Conservation (phyloP, 257 asterid genomes). For the Primulina tabacum region DNA sequence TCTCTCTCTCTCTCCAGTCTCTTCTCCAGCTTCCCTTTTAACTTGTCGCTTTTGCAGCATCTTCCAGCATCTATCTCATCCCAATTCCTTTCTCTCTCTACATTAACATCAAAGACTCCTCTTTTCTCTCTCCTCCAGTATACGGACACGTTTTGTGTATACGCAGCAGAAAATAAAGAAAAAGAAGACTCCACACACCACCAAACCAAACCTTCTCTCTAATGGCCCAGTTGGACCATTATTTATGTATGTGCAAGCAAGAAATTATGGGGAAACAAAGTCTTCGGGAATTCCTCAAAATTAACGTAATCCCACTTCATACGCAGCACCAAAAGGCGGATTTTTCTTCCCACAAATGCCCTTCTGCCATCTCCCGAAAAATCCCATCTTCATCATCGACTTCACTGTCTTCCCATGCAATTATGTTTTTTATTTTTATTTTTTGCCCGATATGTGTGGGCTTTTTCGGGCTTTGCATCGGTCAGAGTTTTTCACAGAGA, state of each 20-base stretch:
- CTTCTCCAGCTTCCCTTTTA: slow-evolving; percentile 23
- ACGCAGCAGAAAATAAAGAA: slow-evolving; percentile 26
- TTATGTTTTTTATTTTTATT: slow-evolving; percentile 26
- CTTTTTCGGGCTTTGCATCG: slow-evolving; percentile 80
- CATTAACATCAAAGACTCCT: slow-evolving; percentile 11
- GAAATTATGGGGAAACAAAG: slow-evolving; percentile 24
- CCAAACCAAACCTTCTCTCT: slow-evolving; percentile 26
- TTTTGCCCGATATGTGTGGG: slow-evolving; percentile 51
- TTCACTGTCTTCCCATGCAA: slow-evolving; percentile 46
- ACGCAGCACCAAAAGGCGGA: slow-evolving; percentile 31
- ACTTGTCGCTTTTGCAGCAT: slow-evolving; percentile 42
- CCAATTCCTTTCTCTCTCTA: slow-evolving; percentile 28
- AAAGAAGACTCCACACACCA: slow-evolving; percentile 30
- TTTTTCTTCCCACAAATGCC: slow-evolving; percentile 57
- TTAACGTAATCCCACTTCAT: slow-evolving; percentile 38
- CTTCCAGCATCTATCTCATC: slow-evolving; percentile 29
- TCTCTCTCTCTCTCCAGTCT: background rate
- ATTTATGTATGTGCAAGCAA: slow-evolving; percentile 28
- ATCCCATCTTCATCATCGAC: slow-evolving; percentile 57
- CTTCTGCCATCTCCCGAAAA: slow-evolving; percentile 75
- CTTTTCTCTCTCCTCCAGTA: slow-evolving; percentile 30
- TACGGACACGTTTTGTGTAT: slow-evolving; percentile 15
- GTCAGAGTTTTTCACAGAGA: slow-evolving; percentile 71
- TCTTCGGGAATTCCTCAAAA: slow-evolving; percentile 45
- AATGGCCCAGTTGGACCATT: slow-evolving; percentile 63